phyloP scores from a whole-genome alignment of 192 early-diverging fungal genomes.

The Coemansia asiatica region DNA sequence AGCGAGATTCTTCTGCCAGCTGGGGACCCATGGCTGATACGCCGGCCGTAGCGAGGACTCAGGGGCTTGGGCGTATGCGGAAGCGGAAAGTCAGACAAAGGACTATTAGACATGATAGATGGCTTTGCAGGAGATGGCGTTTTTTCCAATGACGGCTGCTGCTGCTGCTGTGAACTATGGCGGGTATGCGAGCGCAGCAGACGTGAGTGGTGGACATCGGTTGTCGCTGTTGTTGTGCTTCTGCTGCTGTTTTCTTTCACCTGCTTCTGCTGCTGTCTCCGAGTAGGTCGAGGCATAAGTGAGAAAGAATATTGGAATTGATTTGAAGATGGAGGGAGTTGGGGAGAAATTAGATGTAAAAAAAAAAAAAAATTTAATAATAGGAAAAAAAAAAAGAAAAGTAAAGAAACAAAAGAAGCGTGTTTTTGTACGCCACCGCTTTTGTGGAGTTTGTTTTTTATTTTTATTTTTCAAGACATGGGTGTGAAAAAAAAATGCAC shows the following conservation, averaged over 20 bases:
- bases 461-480: too few relatives aligned
- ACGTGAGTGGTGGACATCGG: neutral
- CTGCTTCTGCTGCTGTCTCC: slow-evolving; percentile 15
- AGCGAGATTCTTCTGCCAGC: neutral
- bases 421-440: neutral
- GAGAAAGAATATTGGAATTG: neutral
- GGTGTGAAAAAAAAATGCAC: too few relatives aligned
- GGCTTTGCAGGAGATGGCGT: neutral
- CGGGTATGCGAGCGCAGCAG: neutral
- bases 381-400: neutral
- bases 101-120: neutral
- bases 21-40: neutral
- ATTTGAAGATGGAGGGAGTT: too few relatives aligned
- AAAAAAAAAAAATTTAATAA: neutral
- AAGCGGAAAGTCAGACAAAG: neutral
- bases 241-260: neutral
- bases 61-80: neutral
- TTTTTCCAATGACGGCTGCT: neutral
- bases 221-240: too few relatives aligned
- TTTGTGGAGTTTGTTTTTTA: too few relatives aligned
- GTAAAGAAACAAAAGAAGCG: neutral
- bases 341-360: neutral
- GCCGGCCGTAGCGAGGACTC: neutral
- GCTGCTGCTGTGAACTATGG: neutral
- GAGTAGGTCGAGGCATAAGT: slow-evolving; percentile 23